phyloP scores from a whole-genome alignment of 1,284 basidiomycete species.

The Cystobasidium pallidum region DNA sequence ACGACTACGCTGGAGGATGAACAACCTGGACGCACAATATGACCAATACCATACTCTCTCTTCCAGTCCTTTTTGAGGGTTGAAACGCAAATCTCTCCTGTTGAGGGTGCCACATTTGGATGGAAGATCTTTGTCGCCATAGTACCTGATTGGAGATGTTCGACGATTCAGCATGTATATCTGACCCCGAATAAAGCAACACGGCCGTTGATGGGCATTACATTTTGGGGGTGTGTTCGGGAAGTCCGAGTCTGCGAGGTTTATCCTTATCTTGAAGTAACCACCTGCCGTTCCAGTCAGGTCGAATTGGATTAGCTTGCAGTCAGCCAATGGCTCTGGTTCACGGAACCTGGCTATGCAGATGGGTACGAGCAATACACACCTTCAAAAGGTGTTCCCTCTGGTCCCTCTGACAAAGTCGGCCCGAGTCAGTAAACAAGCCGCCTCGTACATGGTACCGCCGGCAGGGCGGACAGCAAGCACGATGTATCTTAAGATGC shows the following conservation, averaged over 20 bases:
- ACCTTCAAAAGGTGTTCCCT: conserved; percentile 80
- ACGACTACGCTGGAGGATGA: background rate
- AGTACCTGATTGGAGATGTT: conserved; percentile 65
- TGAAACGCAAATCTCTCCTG: conserved; percentile 94
- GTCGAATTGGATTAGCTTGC: background rate
- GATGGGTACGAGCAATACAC: conserved; percentile 16
- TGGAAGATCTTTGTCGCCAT: conserved; percentile 94
- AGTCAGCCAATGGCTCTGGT: background rate
- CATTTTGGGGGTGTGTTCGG: conserved; percentile 89
- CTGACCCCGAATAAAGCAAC: too few species aligned
- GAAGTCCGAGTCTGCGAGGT: conserved; percentile 75
- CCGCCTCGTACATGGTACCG: background rate
- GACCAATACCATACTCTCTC: conserved; percentile 82
- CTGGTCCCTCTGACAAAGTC: conserved; percentile 57
- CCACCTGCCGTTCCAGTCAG: conserved; percentile 66
- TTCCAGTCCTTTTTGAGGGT: conserved; percentile 98
- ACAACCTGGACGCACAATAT: conserved; percentile 64
- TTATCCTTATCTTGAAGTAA: conserved; percentile 84
- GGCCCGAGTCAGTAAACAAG: conserved; percentile 27
- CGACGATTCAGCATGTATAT: conserved; percentile 40
- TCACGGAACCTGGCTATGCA: background rate
- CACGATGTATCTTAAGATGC: background rate
- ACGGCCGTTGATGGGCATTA: too few species aligned
- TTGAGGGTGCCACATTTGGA: conserved; percentile 76
- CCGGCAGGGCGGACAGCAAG: background rate